phyloP scores from a whole-genome alignment of 2,329 filamentous ascomycete species.

The Clarireedia paspali region DNA sequence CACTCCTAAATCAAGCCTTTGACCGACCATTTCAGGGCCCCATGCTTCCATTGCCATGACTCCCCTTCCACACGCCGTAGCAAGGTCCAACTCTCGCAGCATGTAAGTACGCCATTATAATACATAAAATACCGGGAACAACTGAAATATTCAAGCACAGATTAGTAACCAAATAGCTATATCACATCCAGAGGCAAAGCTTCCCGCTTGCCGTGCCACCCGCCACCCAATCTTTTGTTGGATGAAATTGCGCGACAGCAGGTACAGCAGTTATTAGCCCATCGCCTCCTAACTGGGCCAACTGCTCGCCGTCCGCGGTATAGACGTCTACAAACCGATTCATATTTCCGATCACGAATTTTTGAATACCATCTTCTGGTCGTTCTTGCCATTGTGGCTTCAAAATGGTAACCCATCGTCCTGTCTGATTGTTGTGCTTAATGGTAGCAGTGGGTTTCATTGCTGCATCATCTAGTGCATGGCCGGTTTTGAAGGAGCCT shows the following conservation, averaged over 20 bases:
- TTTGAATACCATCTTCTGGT: constrained; percentile 71
- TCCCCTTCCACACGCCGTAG: no score
- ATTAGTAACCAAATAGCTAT: neutral
- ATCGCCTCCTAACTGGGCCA: constrained; percentile 81
- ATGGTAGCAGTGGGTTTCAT: constrained; percentile 66
- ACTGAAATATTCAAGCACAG: neutral
- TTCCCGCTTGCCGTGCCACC: constrained; percentile 90
- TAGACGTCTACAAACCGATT: constrained; percentile 94
- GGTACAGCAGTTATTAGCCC: constrained; percentile 84
- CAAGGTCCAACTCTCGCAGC: no score
- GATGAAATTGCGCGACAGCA: constrained; percentile 85
- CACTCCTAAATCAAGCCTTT: no score
- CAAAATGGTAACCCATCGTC: constrained; percentile 78
- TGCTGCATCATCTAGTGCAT: constrained; percentile 48
- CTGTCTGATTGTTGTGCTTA: constrained; percentile 91
- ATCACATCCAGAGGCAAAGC: constrained; percentile 78
- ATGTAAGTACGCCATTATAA: neutral
- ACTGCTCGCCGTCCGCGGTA: constrained; percentile 70
- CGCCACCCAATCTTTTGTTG: constrained; percentile 81
- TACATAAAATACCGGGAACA: neutral
- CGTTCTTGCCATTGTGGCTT: constrained; percentile 83
- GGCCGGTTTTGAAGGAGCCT: constrained; percentile 49
- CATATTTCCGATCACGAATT: constrained; percentile 95
- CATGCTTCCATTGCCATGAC: no score
- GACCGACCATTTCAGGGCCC: no score